Percentiles rank a stretch among this genome's conserved stretches.
Conservation (phyloP, 768 basidiomycete genomes). For the Saitozyma sp. region DNA sequence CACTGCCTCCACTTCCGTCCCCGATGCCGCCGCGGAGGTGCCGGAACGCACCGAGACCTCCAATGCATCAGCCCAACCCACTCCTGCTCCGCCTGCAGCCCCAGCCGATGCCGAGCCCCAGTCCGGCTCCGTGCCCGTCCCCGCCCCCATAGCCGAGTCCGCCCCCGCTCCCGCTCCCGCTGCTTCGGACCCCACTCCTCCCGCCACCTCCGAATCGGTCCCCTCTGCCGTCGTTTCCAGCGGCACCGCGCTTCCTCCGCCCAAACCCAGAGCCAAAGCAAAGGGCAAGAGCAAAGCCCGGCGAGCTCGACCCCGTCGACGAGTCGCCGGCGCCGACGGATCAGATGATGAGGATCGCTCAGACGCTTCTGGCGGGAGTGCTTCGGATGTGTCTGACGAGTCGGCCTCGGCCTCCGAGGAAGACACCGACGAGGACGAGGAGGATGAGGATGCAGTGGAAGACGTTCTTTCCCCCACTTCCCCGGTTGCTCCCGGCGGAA, state of each 20-base stretch:
- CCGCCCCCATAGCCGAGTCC: background rate
- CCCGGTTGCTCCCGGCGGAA: background rate
- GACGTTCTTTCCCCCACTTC: background rate
- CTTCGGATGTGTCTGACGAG: conserved; percentile 8
- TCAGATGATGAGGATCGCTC: conserved; percentile 9
- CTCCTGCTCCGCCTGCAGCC: background rate
- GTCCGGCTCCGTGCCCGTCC: background rate
- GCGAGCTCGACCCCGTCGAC: conserved; percentile 24
- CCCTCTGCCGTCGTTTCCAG: too few relatives aligned
- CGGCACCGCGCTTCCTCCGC: background rate
- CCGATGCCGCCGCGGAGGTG: background rate
- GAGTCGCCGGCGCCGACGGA: conserved; percentile 10
- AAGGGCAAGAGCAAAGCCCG: conserved; percentile 11
- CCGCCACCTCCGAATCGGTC: background rate
- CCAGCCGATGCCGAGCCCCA: background rate
- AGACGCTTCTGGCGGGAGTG: conserved; percentile 13
- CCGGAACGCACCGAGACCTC: background rate
- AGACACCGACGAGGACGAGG: conserved; percentile 15
- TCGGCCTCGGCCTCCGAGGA: conserved; percentile 12
- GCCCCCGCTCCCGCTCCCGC: conserved; percentile 2
- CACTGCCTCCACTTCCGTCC: background rate
- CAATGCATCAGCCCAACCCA: background rate
- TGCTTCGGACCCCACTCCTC: background rate
- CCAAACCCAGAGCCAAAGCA: background rate
- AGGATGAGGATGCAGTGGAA: conserved; percentile 23